Conservation (phyloP, 139 green algal genomes). For the Volvox africanus region DNA sequence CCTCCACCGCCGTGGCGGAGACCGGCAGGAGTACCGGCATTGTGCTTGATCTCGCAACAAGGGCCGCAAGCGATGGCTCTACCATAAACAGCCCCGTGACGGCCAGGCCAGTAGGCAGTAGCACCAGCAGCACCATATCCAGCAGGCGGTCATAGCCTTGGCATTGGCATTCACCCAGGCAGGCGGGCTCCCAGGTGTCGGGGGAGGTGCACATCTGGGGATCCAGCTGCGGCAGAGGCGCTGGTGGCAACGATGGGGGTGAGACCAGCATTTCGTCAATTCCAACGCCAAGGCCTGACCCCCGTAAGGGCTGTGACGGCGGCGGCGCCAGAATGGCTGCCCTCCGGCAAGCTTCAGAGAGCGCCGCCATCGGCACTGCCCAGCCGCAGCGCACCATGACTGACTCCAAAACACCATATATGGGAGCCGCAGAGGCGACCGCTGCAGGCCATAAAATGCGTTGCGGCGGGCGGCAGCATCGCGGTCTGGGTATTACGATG, state of each 20-base stretch:
- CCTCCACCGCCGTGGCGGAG: not conserved
- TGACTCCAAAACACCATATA: constrained; percentile 26
- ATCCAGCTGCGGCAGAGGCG: not conserved
- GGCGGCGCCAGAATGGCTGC: not conserved
- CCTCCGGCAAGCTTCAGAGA: not conserved
- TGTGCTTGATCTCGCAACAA: too few species aligned
- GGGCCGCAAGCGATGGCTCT: not conserved
- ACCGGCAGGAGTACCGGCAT: not conserved
- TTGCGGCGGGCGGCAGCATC: too few species aligned
- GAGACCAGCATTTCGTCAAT: not conserved
- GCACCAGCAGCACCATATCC: not conserved
- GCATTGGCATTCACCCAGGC: constrained; percentile 20
- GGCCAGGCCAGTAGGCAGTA: constrained; percentile 1
- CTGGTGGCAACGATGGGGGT: not conserved
- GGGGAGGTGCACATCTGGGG: not conserved
- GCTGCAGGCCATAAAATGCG: not conserved
- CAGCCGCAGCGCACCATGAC: not conserved
- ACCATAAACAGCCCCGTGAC: not conserved
- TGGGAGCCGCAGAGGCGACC: constrained; percentile 2
- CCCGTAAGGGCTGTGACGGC: not conserved
- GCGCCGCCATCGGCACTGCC: not conserved
- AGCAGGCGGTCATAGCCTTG: not conserved
- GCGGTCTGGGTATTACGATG: too few species aligned
- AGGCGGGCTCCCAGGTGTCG: not conserved
- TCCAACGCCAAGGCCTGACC: not conserved